Base-by-base conservation (phyloP, 805 yeast genomes). In the Candida suzukii region DNA sequence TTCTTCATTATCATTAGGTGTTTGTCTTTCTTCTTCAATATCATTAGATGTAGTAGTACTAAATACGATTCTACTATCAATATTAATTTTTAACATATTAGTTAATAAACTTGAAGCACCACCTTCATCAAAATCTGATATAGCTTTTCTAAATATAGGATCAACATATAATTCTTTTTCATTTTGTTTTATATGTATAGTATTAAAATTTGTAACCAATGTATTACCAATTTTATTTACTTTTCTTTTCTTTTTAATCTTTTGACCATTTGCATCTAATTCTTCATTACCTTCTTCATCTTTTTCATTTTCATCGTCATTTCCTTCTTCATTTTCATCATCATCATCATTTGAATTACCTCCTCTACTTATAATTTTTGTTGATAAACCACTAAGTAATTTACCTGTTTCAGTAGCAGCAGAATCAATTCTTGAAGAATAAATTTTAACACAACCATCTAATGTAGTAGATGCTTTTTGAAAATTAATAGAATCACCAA, bases 371-470 rank as follows among this genome's bases (percentile, higher is more conserved):
- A n/a, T n/a, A n/a, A n/a, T n/a, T 16, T 44, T 46, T 4, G 60
- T 47, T 4, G 73, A 63, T 33, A 73, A 58, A 10, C 77, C 77
- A 42, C 76, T 71, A 26, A 74, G 53, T 42, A 91, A 67, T 51
- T 80, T 78, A 2, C 95, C 95, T 0, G 97, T 88, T 53, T 90
- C 97, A 9, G 83, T 80, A 5, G 90, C 95, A 0, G 88, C 95
- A 0, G 95, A 83, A 53, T 90, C 97, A 19, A 91, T 88, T 52
- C 98, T 74, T 14, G 95, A 84, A 12, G 90, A 78, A 57, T 91
- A 91, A 40, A 91, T 87, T 64, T 88, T 88, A 27, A 90, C 91
- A 67, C 97, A 90, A 0, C 97, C 97, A 54, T 90, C 97, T 19
- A 91, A 66, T 1, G 97, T 87, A 3, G 95, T 88, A 0, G 93